phyloP scores from a whole-genome alignment of 1,284 basidiomycete species.

The Sparassis latifolia region DNA sequence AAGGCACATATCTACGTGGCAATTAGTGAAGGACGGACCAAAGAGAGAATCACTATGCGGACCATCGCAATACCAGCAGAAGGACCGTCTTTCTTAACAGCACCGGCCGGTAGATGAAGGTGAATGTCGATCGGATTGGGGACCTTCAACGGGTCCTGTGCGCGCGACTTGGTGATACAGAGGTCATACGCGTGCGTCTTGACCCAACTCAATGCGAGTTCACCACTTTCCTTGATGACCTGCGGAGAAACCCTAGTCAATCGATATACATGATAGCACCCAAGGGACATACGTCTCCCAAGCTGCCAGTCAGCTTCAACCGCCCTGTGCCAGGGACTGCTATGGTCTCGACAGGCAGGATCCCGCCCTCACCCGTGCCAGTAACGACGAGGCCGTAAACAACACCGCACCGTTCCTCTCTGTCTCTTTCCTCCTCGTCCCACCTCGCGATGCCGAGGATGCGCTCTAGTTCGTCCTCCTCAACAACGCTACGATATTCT shows the following conservation, averaged over 20 bases:
- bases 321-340: slow-evolving; percentile 65
- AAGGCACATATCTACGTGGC: slow-evolving; percentile 64
- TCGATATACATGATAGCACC: no score
- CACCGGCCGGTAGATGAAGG: slow-evolving; percentile 82
- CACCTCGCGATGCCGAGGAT: slow-evolving; percentile 81
- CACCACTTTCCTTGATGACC: slow-evolving; percentile 85
- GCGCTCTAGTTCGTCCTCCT: slow-evolving; percentile 70
- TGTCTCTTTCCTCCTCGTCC: slow-evolving; percentile 74
- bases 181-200: slow-evolving; percentile 80
- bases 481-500: slow-evolving; percentile 60
- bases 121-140: slow-evolving; percentile 75
- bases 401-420: slow-evolving; percentile 64
- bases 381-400: slow-evolving; percentile 87
- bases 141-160: slow-evolving; percentile 70
- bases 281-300: slow-evolving; percentile 39
- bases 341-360: slow-evolving; percentile 78
- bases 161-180: slow-evolving; percentile 62
- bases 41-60: not conserved
- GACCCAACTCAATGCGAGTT: slow-evolving; percentile 83
- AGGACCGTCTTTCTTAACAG: slow-evolving; percentile 88
- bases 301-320: slow-evolving; percentile 74
- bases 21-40: not conserved
- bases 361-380: slow-evolving; percentile 83
- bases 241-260: slow-evolving; percentile 18
- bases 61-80: slow-evolving; percentile 88